phyloP scores from a whole-genome alignment of 2,329 filamentous ascomycete genomes.

The Aspergillus neotritici region DNA sequence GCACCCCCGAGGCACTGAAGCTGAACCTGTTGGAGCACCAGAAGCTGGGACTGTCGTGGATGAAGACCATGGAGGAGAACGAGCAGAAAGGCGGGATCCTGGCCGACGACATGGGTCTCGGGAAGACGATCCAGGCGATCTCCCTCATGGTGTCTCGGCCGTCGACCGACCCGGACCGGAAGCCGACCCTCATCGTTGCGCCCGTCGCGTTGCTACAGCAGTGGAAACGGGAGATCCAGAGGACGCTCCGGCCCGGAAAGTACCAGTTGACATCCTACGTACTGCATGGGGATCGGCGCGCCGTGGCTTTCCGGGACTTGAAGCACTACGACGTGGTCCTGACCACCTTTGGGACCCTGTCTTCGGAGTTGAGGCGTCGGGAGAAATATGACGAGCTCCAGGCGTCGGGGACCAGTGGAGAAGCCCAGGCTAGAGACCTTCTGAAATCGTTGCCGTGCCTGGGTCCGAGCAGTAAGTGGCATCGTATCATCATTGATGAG shows the following conservation, averaged over 20 bases:
- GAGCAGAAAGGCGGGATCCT: constrained; percentile 69
- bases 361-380: constrained; percentile 60
- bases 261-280: constrained; percentile 61
- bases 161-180: constrained; percentile 52
- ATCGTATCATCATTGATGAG: constrained; percentile 70
- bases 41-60: constrained; percentile 69
- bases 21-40: constrained; percentile 75
- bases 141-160: constrained; percentile 66
- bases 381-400: constrained; percentile 48
- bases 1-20: constrained; percentile 63
- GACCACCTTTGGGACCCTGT: constrained; percentile 71
- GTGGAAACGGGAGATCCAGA: constrained; percentile 74
- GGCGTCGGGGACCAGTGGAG: constrained; percentile 38
- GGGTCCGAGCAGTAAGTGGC: constrained; percentile 56
- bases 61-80: constrained; percentile 67
- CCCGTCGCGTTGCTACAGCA: constrained; percentile 75
- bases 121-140: constrained; percentile 78
- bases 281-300: constrained; percentile 60
- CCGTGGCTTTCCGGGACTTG: constrained; percentile 54
- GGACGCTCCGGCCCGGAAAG: constrained; percentile 55
- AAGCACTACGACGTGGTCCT: constrained; percentile 67
- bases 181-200: constrained; percentile 78
- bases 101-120: constrained; percentile 76
- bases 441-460: constrained; percentile 51
- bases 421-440: constrained; percentile 9